Conservation (phyloP, 371 early-diverging fungal species). For the Mucor piriformis region DNA sequence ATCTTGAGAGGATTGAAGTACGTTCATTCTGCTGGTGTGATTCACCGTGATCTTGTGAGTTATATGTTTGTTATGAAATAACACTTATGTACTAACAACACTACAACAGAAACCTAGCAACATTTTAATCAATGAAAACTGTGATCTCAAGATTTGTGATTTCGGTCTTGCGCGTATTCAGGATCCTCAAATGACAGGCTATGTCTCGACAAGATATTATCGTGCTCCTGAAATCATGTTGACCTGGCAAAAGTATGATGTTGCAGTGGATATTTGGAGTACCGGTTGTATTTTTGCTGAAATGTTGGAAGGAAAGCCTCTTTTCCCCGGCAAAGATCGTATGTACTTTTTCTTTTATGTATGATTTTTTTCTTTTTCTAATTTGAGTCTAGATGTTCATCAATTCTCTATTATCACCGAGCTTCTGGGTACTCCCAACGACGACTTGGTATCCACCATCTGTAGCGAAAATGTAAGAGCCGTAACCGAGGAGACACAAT, state of each 20-base stretch:
- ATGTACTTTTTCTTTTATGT: slow-evolving; percentile 31
- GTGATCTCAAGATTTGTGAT: slow-evolving; percentile 97
- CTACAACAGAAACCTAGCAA: slow-evolving; percentile 90
- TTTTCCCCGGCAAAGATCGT: slow-evolving; percentile 95
- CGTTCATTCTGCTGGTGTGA: slow-evolving; percentile 93
- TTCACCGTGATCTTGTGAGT: slow-evolving; percentile 89
- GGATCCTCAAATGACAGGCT: slow-evolving; percentile 93
- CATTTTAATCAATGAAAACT: slow-evolving; percentile 94
- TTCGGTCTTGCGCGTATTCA: slow-evolving; percentile 95
- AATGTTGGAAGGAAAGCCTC: slow-evolving; percentile 81
- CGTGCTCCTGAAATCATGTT: slow-evolving; percentile 80
- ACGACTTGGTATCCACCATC: slow-evolving; percentile 90
- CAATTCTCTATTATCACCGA: slow-evolving; percentile 95
- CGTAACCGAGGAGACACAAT: too few relatives aligned
- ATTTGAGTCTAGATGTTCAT: slow-evolving; percentile 68
- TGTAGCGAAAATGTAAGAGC: slow-evolving; percentile 85
- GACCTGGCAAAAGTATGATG: slow-evolving; percentile 69
- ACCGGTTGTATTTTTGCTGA: slow-evolving; percentile 90
- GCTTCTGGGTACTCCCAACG: slow-evolving; percentile 90
- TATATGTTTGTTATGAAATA: background rate
- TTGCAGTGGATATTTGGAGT: slow-evolving; percentile 84
- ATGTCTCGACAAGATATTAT: slow-evolving; percentile 96
- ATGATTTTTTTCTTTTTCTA: background rate
- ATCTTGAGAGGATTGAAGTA: slow-evolving; percentile 91
- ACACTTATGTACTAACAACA: background rate